These are phyloP conservation scores for Daldinia caldariorum DNA, from an alignment of 495 filamentous ascomycete species.

Conservation along the genomic window DNA sequence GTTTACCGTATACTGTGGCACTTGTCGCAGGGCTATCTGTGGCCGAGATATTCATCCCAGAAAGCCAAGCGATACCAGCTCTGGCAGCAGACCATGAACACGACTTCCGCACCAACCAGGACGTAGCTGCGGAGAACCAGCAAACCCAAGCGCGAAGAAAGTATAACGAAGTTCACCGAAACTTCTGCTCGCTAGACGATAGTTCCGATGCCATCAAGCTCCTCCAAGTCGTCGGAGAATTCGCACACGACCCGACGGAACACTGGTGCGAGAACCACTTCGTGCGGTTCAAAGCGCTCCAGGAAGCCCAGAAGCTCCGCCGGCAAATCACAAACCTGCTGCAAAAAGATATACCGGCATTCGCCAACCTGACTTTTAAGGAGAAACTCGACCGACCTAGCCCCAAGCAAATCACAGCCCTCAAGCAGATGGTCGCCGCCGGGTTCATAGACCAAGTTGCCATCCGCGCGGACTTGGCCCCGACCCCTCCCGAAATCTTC, in stretches of 20 bases:
- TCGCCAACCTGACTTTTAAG: slow-evolving; percentile 66
- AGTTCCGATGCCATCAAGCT: slow-evolving; percentile 90
- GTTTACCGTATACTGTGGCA: slow-evolving; percentile 86
- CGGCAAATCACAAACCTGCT: slow-evolving; percentile 84
- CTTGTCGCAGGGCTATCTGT: slow-evolving; percentile 90
- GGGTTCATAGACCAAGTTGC: slow-evolving; percentile 97
- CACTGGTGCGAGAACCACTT: slow-evolving; percentile 84
- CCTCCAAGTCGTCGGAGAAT: slow-evolving; percentile 86
- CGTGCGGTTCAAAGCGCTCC: slow-evolving; percentile 82
- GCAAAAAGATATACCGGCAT: slow-evolving; percentile 74
- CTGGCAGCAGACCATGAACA: slow-evolving; percentile 54
- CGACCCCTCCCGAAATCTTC: slow-evolving; percentile 72
- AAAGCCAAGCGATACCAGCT: slow-evolving; percentile 75
- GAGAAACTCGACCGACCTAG: slow-evolving; percentile 75
- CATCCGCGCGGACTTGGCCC: slow-evolving; percentile 86
- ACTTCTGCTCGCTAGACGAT: slow-evolving; percentile 82
- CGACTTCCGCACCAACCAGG: slow-evolving; percentile 69
- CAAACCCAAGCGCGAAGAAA: slow-evolving; percentile 71
- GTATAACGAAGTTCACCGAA: slow-evolving; percentile 78
- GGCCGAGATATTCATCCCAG: slow-evolving; percentile 85
- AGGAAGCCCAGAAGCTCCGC: slow-evolving; percentile 84
- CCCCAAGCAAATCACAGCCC: slow-evolving; percentile 75
- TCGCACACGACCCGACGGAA: slow-evolving; percentile 71
- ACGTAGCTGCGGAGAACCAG: slow-evolving; percentile 73
- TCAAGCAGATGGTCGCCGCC: slow-evolving; percentile 90